phyloP scores from a whole-genome alignment of 352 stramenopile genomes.

The Elongisporangium senticosum region DNA sequence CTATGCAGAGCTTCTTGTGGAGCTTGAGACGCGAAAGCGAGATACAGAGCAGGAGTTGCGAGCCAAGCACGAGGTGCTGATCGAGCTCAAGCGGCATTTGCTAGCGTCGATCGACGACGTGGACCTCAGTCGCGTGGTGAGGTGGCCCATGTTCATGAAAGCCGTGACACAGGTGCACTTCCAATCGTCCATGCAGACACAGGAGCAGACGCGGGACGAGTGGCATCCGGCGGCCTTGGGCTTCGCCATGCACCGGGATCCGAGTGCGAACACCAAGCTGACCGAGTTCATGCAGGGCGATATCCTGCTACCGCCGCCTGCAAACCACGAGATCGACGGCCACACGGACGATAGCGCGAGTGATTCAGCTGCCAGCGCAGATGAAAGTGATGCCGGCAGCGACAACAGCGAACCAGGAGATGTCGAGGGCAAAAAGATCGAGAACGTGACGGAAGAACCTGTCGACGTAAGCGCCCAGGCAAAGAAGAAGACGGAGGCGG shows the following conservation, averaged over 20 bases:
- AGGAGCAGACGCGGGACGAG: slow-evolving; percentile 10
- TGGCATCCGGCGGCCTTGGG: slow-evolving; percentile 46
- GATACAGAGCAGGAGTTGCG: slow-evolving; percentile 19
- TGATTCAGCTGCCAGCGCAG: slow-evolving; percentile 50
- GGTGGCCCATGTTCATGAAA: slow-evolving; percentile 57
- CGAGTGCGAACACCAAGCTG: slow-evolving; percentile 15
- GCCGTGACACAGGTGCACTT: slow-evolving; percentile 43
- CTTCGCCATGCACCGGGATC: slow-evolving; percentile 49
- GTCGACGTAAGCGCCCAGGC: slow-evolving; percentile 9
- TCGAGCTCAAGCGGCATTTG: slow-evolving; percentile 41
- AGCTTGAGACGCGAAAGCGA: slow-evolving; percentile 20
- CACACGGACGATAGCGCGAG: slow-evolving; percentile 77
- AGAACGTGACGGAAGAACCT: slow-evolving; percentile 5
- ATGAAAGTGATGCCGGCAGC: slow-evolving; percentile 21
- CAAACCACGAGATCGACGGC: slow-evolving; percentile 64
- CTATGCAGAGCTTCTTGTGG: slow-evolving; percentile 5
- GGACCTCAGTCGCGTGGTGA: slow-evolving; percentile 33
- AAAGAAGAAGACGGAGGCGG: slow-evolving; percentile 10
- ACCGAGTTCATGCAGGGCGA: slow-evolving; percentile 42
- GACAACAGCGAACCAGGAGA: slow-evolving; percentile 15
- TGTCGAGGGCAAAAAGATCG: slow-evolving; percentile 2
- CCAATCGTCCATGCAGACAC: slow-evolving; percentile 20
- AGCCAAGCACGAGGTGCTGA: slow-evolving; percentile 21
- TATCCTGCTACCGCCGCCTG: slow-evolving; percentile 39
- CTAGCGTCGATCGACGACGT: slow-evolving; percentile 54